phyloP scores from a whole-genome alignment of 208 protist genomes.

The Acanthamoeba lenticulata region DNA sequence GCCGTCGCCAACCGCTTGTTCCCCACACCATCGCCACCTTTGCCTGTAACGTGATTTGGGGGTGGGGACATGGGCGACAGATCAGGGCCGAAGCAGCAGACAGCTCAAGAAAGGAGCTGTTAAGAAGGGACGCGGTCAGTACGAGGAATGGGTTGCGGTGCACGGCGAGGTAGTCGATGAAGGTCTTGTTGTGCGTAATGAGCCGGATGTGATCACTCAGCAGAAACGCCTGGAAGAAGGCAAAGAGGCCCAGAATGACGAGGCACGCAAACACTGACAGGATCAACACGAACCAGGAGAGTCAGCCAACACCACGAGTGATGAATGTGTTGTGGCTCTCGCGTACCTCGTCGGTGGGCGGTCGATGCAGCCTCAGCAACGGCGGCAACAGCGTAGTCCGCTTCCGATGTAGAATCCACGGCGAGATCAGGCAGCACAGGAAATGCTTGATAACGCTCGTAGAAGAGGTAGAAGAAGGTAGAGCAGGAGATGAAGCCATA shows the following conservation, averaged over 20 bases:
- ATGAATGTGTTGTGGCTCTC: background rate
- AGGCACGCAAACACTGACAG: background rate
- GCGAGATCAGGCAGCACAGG: background rate
- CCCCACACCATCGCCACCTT: background rate
- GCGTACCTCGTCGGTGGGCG: background rate
- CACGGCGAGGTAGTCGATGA: background rate
- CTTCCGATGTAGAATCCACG: background rate
- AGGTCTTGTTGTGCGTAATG: background rate
- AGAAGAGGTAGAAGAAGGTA: slow-evolving; percentile 27
- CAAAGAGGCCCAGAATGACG: background rate
- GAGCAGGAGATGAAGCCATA: background rate
- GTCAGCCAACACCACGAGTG: background rate
- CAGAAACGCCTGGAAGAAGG: background rate
- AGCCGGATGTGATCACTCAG: background rate
- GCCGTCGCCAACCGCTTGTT: background rate
- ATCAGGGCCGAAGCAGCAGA: too few species aligned
- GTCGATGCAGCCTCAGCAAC: background rate
- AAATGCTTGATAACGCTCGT: background rate
- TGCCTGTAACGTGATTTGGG: background rate
- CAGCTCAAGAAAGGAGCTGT: background rate
- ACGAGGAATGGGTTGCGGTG: background rate
- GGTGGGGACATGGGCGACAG: too few species aligned
- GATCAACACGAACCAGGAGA: background rate
- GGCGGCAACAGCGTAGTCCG: background rate
- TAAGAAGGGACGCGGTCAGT: background rate